Percentiles rank a stretch among this genome's conserved stretches.
phyloP scores from a whole-genome alignment of 108 stramenopile genomes.

The Cyclostephanos tholiformis region DNA sequence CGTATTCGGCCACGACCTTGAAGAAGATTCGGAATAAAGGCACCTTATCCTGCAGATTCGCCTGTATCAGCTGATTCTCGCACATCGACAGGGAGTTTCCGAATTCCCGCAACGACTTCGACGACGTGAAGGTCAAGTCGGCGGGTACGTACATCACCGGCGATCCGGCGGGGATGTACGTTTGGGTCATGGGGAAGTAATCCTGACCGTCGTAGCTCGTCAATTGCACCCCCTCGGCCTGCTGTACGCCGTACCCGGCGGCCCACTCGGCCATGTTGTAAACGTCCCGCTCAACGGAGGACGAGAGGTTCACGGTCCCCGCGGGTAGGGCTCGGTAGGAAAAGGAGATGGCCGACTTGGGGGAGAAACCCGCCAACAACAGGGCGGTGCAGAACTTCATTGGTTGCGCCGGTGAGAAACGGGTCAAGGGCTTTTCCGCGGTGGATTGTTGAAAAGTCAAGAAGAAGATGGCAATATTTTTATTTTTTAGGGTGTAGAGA shows the following conservation, averaged over 20 bases:
- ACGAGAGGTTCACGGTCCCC: constrained; percentile 39
- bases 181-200: constrained; percentile 44
- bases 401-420: no score
- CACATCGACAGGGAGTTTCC: constrained; percentile 22
- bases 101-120: constrained; percentile 41
- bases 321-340: constrained; percentile 42
- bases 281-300: constrained; percentile 47
- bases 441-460: no score
- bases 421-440: no score
- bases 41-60: constrained; percentile 40
- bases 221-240: constrained; percentile 45
- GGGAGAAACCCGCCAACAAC: constrained; percentile 2
- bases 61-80: constrained; percentile 35
- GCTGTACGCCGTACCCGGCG: constrained; percentile 42
- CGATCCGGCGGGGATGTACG: constrained; percentile 47
- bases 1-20: constrained; percentile 44
- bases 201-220: constrained; percentile 52
- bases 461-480: no score
- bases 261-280: constrained; percentile 56
- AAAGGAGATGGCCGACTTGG: constrained; percentile 23
- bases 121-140: constrained; percentile 38
- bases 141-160: constrained; percentile 47
- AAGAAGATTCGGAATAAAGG: constrained; percentile 49
- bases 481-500: no score
- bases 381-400: constrained; percentile 19